phyloP scores from a whole-genome alignment of 495 filamentous ascomycete species.

The Umbilicaria muhlenbergii region DNA sequence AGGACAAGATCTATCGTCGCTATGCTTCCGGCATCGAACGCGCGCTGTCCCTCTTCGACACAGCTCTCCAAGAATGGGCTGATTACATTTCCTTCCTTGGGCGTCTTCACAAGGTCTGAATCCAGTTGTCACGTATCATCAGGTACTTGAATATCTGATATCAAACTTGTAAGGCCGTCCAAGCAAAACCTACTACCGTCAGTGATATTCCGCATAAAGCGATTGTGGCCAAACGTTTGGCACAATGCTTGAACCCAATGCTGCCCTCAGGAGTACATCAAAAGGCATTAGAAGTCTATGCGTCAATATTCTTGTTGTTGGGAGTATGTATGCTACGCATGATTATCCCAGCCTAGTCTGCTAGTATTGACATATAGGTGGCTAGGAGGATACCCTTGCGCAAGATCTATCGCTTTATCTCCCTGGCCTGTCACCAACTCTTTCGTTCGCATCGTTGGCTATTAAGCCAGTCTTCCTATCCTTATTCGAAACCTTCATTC shows the following conservation, averaged over 20 bases:
- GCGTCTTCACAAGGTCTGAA: constrained; percentile 68
- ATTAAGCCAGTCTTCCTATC: constrained; percentile 72
- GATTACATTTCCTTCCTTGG: constrained; percentile 97
- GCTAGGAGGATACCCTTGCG: constrained; percentile 51
- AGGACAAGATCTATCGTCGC: constrained; percentile 81
- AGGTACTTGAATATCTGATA: constrained; percentile 6
- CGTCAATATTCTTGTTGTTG: constrained; percentile 66
- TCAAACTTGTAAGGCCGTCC: constrained; percentile 51
- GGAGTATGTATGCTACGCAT: constrained; percentile 25
- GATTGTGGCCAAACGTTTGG: constrained; percentile 73
- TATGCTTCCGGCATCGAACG: constrained; percentile 83
- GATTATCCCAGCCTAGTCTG: constrained; percentile 17
- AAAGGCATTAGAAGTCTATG: constrained; percentile 89
- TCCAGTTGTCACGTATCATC: constrained; percentile 1
- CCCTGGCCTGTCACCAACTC: constrained; percentile 70
- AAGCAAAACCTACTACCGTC: constrained; percentile 61
- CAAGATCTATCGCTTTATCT: constrained; percentile 75
- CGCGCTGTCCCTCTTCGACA: constrained; percentile 82
- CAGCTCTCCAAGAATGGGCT: constrained; percentile 90
- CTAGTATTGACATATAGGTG: constrained; percentile 8
- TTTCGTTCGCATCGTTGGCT: constrained; percentile 86
- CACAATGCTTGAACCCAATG: constrained; percentile 87
- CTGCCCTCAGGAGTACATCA: constrained; percentile 97
- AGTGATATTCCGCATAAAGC: constrained; percentile 67
- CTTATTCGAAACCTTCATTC: constrained; percentile 65